A percentile compares a stretch with the other conserved stretches of the same genome.
phyloP scores from a whole-genome alignment of 2,329 filamentous ascomycete species.

The Pestalotiopsis sp. region DNA sequence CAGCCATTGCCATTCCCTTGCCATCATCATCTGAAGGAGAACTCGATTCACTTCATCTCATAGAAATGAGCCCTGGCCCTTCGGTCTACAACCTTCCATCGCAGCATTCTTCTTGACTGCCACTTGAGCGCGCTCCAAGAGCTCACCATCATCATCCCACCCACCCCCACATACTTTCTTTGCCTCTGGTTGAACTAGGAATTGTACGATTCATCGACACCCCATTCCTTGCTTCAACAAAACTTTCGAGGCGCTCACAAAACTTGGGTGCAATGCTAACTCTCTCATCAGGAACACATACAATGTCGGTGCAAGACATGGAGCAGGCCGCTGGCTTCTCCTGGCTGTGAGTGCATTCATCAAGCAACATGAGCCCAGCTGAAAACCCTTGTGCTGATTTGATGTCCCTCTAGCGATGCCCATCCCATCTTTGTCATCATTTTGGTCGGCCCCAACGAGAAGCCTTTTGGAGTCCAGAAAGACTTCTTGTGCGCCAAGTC shows the following conservation, averaged over 20 bases:
- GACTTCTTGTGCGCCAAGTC: constrained; percentile 60
- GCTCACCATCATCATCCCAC: background rate
- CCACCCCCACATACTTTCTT: too few species aligned
- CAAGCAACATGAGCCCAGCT: background rate
- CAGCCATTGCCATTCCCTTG: background rate
- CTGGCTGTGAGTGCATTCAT: constrained; percentile 5
- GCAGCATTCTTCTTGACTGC: background rate
- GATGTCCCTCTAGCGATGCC: constrained; percentile 44
- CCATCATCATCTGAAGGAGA: background rate
- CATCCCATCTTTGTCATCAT: constrained; percentile 60
- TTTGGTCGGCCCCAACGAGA: constrained; percentile 53
- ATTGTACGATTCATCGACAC: background rate
- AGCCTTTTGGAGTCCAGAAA: constrained; percentile 60
- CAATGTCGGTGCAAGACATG: background rate
- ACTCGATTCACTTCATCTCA: background rate
- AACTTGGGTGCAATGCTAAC: background rate
- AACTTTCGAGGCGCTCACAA: background rate
- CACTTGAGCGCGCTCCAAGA: background rate
- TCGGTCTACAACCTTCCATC: background rate
- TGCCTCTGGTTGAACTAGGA: background rate
- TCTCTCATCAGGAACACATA: background rate
- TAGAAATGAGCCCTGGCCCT: background rate
- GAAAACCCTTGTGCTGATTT: background rate
- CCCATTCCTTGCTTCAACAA: background rate
- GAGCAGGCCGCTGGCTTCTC: constrained; percentile 9